Conservation (phyloP, 108 stramenopile species). For the Epipyxis sp. region DNA sequence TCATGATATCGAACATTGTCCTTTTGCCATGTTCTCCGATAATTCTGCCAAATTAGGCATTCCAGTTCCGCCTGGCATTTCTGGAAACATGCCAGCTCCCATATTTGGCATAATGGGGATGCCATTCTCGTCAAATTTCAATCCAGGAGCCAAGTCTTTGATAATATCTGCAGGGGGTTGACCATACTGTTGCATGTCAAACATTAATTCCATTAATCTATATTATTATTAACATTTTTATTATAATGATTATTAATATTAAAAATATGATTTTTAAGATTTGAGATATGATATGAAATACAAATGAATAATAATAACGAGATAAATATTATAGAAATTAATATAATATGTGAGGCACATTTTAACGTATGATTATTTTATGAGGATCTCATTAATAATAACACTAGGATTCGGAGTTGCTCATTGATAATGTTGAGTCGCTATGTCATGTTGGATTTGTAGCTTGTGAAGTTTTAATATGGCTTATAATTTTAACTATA, state of each 20-base stretch:
- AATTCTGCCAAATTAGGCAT: slow-evolving; percentile 21
- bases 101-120: slow-evolving; percentile 75
- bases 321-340: no score
- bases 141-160: slow-evolving; percentile 88
- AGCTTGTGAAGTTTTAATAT: no score
- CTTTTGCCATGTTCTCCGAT: slow-evolving; percentile 19
- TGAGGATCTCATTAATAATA: no score
- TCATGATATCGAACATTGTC: slow-evolving; percentile 18
- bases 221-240: neutral
- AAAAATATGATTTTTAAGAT: neutral
- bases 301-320: slow-evolving; percentile 67
- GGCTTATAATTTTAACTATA: no score
- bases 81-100: slow-evolving; percentile 29
- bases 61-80: slow-evolving; percentile 28
- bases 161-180: slow-evolving; percentile 92
- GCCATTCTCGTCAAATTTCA: slow-evolving; percentile 86
- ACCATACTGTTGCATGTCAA: slow-evolving; percentile 64
- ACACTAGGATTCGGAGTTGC: no score
- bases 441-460: no score
- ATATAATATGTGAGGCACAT: no score
- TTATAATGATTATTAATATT: neutral
- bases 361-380: no score
- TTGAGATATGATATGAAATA: slow-evolving; percentile 87
- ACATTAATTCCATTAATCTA: slow-evolving; percentile 37
- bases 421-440: no score